Evolutionary conservation across 2,329 filamentous ascomycete species (phyloP).

Genomic region (Zopfia rhizophila): DNA sequence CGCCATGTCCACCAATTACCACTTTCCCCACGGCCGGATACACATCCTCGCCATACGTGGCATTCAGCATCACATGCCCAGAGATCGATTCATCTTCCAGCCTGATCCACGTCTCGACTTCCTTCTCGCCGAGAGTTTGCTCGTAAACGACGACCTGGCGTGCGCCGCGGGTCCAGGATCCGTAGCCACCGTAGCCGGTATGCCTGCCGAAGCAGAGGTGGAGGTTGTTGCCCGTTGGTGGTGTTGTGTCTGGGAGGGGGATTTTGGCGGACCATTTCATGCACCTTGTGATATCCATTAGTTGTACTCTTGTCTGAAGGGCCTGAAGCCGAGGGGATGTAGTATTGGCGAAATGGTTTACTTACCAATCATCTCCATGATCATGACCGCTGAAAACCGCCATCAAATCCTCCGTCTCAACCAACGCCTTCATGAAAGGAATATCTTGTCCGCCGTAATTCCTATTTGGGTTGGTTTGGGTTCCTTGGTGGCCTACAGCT

Average conservation of each 20-base stretch:
- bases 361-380: slow-evolving; percentile 55
- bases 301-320: background rate
- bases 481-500: slow-evolving; percentile 53
- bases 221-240: slow-evolving; percentile 55
- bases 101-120: slow-evolving; percentile 69
- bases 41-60: slow-evolving; percentile 66
- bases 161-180: slow-evolving; percentile 70
- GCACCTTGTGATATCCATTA: slow-evolving; percentile 47
- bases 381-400: slow-evolving; percentile 74
- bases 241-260: slow-evolving; percentile 37
- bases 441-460: slow-evolving; percentile 62
- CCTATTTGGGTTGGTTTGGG: slow-evolving; percentile 44
- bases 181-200: slow-evolving; percentile 76
- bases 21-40: too few species aligned
- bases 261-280: slow-evolving; percentile 51
- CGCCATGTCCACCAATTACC: too few species aligned
- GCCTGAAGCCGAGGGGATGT: background rate
- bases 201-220: slow-evolving; percentile 71
- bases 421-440: slow-evolving; percentile 71
- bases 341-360: background rate
- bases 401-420: slow-evolving; percentile 62
- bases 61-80: slow-evolving; percentile 66
- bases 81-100: slow-evolving; percentile 66
- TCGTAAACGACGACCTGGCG: slow-evolving; percentile 65
- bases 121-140: slow-evolving; percentile 49